Conservation (phyloP, 2,329 filamentous ascomycete species). For the Taxawa tesnikishii region DNA sequence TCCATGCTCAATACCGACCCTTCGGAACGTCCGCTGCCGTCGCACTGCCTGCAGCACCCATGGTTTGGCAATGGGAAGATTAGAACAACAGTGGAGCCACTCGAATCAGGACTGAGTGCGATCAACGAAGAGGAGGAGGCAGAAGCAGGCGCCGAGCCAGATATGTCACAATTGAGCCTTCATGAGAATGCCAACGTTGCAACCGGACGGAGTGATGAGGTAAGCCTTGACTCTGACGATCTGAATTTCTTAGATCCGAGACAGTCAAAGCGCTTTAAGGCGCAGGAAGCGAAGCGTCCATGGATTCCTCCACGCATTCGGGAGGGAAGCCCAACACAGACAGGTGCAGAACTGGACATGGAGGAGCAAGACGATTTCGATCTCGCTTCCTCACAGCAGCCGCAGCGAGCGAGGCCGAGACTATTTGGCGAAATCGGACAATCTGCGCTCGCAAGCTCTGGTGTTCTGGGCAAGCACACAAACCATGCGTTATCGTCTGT, state of each 20-base stretch:
- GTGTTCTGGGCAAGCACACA: conserved; percentile 6
- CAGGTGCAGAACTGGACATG: too few species aligned
- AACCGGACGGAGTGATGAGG: conserved; percentile 13
- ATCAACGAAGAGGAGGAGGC: conserved; percentile 50
- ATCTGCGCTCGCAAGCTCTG: conserved; percentile 42
- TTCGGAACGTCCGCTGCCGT: conserved; percentile 60
- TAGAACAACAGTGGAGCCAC: conserved; percentile 5
- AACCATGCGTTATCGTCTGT: too few species aligned
- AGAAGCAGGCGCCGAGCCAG: conserved; percentile 37
- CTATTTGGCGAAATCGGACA: conserved; percentile 51
- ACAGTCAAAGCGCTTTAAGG: conserved; percentile 32
- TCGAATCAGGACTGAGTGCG: conserved; percentile 20
- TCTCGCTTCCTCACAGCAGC: conserved; percentile 7
- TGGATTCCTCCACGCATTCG: not conserved
- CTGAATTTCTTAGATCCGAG: conserved; percentile 24
- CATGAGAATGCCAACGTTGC: conserved; percentile 27
- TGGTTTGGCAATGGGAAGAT: conserved; percentile 55
- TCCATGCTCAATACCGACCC: conserved; percentile 77
- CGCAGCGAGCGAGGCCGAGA: conserved; percentile 19
- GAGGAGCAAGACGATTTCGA: too few species aligned
- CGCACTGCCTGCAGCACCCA: conserved; percentile 54
- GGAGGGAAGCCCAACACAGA: conserved; percentile 5
- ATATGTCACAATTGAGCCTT: conserved; percentile 54
- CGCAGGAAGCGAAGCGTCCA: not conserved
- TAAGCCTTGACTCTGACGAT: conserved; percentile 22